These are phyloP conservation scores for Suhomyces emberorum DNA, from an alignment of 805 yeast species.

Conservation along the genomic window DNA sequence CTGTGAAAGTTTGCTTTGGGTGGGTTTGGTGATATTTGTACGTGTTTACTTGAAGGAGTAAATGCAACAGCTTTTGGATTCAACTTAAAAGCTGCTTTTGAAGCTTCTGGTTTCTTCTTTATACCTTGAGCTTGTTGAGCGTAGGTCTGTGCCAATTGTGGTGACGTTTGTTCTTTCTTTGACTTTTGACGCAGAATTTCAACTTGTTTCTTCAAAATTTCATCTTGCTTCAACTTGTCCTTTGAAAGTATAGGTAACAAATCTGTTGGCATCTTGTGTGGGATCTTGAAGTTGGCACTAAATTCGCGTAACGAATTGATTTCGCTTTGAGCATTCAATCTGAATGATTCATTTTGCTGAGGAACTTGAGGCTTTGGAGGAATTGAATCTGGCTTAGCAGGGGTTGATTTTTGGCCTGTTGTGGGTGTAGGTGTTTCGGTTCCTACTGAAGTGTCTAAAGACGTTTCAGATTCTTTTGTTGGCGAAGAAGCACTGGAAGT, in stretches of 20 bases:
- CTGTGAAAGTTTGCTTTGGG: slow-evolving; percentile 21
- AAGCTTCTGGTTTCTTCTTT: slow-evolving; percentile 54
- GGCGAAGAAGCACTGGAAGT: neutral
- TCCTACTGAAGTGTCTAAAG: neutral
- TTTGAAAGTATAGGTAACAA: slow-evolving; percentile 67
- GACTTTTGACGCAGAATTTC: slow-evolving; percentile 11
- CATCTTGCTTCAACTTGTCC: slow-evolving; percentile 63
- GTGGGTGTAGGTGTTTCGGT: too few relatives aligned
- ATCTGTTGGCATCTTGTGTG: slow-evolving; percentile 57
- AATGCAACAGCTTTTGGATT: slow-evolving; percentile 68
- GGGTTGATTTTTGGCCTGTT: neutral
- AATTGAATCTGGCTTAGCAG: slow-evolving; percentile 27
- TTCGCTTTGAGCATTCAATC: slow-evolving; percentile 55
- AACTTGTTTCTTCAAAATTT: slow-evolving; percentile 44
- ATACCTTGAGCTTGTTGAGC: slow-evolving; percentile 8
- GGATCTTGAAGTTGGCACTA: slow-evolving; percentile 76
- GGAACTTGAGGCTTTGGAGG: slow-evolving; percentile 29
- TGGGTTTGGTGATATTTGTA: slow-evolving; percentile 26
- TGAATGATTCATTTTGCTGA: slow-evolving; percentile 34
- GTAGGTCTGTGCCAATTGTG: slow-evolving; percentile 8
- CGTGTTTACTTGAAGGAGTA: slow-evolving; percentile 44
- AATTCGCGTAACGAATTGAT: slow-evolving; percentile 72
- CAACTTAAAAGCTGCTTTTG: slow-evolving; percentile 61
- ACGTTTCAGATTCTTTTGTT: slow-evolving; percentile 6
- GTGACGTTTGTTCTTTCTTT: slow-evolving; percentile 9